Percentiles rank a stretch among this genome's conserved stretches.
phyloP scores from a whole-genome alignment of 192 early-diverging fungal species.

The Entophlyctis luteolus region DNA sequence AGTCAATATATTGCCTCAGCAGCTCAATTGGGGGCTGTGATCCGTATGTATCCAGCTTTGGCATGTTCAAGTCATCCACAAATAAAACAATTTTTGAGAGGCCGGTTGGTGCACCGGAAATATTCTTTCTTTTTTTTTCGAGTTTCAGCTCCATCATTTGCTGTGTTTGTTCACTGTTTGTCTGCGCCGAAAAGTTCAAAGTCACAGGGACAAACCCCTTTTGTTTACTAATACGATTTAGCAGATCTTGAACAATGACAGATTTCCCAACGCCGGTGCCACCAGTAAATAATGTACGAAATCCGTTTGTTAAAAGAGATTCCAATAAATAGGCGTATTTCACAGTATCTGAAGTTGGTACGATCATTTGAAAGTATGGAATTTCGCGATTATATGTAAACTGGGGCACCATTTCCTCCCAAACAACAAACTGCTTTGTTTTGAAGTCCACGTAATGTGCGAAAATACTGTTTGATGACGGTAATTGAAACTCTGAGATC shows the following conservation, averaged over 20 bases:
- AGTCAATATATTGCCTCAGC: slow-evolving; percentile 54
- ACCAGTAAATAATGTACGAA: slow-evolving; percentile 52
- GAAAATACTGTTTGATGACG: slow-evolving; percentile 50
- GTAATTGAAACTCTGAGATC: slow-evolving; percentile 45
- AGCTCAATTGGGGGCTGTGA: slow-evolving; percentile 61
- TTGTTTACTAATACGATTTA: slow-evolving; percentile 42
- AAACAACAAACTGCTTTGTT: slow-evolving; percentile 41
- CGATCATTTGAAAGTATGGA: slow-evolving; percentile 65
- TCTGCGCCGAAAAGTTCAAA: slow-evolving; percentile 61
- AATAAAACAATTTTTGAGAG: slow-evolving; percentile 55
- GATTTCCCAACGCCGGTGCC: slow-evolving; percentile 60
- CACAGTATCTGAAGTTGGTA: slow-evolving; percentile 56
- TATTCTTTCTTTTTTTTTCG: slow-evolving; percentile 62
- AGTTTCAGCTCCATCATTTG: slow-evolving; percentile 59
- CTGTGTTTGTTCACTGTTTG: slow-evolving; percentile 57
- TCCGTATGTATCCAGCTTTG: slow-evolving; percentile 49
- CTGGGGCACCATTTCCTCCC: slow-evolving; percentile 55
- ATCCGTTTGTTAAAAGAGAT: slow-evolving; percentile 41
- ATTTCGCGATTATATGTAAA: slow-evolving; percentile 52
- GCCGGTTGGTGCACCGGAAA: slow-evolving; percentile 55
- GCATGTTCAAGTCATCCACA: slow-evolving; percentile 64
- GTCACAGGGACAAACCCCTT: slow-evolving; percentile 44
- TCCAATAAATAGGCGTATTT: slow-evolving; percentile 58
- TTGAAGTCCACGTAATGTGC: slow-evolving; percentile 52
- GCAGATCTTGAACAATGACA: slow-evolving; percentile 55